Evolutionary conservation across 2,329 filamentous ascomycete genomes (phyloP), one percentile per base, ranked within the genome.

Genomic region (Ceratocystis harringtonii): DNA sequence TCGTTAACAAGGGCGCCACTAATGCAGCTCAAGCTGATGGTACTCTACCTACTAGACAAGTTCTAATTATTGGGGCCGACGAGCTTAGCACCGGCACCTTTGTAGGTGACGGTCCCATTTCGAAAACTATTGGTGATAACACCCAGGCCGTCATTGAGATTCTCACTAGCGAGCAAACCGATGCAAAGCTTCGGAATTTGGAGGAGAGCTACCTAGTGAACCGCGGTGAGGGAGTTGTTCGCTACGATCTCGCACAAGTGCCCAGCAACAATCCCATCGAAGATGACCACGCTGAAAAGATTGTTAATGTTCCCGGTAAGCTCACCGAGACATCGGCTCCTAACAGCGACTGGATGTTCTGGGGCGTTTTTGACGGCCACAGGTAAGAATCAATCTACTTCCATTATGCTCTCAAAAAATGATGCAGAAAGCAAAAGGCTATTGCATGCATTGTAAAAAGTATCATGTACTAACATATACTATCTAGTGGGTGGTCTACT

Each of bases 321-420:
- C 81, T 73, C 76, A 71, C 69, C 43, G 72, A 71, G 28, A 71
- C 72, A 25, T 70, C 73, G 43, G 74, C 80, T 45, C 79, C 81
- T 19, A 84, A 80, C 67, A 89, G 83, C 68, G 95, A 99, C 75
- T 99, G 94, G 94, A 97, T 97, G 91, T 99, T 99, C 75, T 99
- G 95, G 94, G 94, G 92, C 66, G 92, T 99, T 19, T 99, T 97
- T 75, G 94, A 99, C 73, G 94, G 94, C 0, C 94, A 99, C 76
- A 90, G 89, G 90, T 92, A 78, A 75, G 83, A 81, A 43, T 4
- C 19, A 15, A n/a, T 43, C 30, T 28, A 15, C 28, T 41, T 41
- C 12, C 36, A 41, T 15, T 41, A 41, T 41, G 10, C 36, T 15
- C 1, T 41, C 36, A 41, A 41, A 41, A 41, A 41, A 41, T 3